Evolutionary conservation across 1,284 basidiomycete genomes (phyloP), one percentile per base, ranked within the genome.

Genomic region (Austroboletus niveus): DNA sequence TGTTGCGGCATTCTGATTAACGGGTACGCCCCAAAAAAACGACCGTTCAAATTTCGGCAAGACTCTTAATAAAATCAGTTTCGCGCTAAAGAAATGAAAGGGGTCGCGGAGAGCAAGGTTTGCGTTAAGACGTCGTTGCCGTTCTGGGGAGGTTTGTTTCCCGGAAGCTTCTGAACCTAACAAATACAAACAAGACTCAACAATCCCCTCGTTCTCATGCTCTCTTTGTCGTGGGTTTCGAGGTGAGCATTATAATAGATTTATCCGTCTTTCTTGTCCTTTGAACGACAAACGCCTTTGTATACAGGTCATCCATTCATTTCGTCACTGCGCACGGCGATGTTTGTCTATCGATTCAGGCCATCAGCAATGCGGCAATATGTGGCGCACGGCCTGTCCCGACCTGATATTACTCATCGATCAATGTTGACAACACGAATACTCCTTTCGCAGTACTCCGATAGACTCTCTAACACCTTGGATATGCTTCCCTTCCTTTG

Each of bases 1-100:
- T 72, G 74, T 45, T 62, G 69, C 41, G 63, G 62, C 71, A 70
- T 72, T 29, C 51, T 42, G 48, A 47, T 44, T 1, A 45, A 27
- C 30, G 36, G 47, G 20, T 43, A 42, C 29, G 40, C 38, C 10
- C 36, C 14, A 15, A 51, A 30, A 29, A 35, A 47, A 38, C 8
- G 15, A 8, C 46, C 32, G 24, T 39, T 36, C 45, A 31, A 27
- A 12, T 29, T 17, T 15, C 36, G 24, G 45, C 48, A 34, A 32
- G 12, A 9, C 15, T 11, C 14, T 14, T 55, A 38, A 24, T 38
- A 15, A 38, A 17, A 38, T 17, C 15, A 4, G 15, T n/a, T 5
- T 24, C 22, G 22, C 22, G 22, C 22, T 24, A 5, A 5, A 24
- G 45, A 32, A 45, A 31, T 8, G 17, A 48, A 42, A 51, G 29